Evolutionary conservation across 768 basidiomycete genomes (phyloP).

Genomic region (Glaciozyma martinii): DNA sequence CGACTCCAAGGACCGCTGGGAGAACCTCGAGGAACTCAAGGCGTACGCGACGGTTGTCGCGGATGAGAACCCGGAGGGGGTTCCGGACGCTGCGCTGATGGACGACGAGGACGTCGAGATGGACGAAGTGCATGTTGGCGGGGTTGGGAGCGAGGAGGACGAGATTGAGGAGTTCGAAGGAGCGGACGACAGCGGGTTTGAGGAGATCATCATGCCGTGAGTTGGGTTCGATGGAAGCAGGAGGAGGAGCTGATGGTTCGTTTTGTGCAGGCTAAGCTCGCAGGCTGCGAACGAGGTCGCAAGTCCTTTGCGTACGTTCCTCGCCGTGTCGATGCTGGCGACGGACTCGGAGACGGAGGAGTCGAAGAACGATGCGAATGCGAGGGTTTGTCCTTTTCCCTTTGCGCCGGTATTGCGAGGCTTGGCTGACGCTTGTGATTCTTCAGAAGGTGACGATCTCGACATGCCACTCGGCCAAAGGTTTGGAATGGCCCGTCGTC

Average conservation of each 20-base stretch:
- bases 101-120: constrained; percentile 3
- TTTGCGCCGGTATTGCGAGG: background rate
- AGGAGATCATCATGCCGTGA: background rate
- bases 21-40: constrained; percentile 73
- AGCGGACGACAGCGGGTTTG: background rate
- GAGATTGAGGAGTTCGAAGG: background rate
- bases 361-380: constrained; percentile 30
- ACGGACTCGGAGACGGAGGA: constrained; percentile 61
- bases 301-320: constrained; percentile 59
- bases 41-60: constrained; percentile 37
- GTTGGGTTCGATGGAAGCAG: background rate
- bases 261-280: background rate
- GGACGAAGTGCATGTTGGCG: background rate
- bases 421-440: background rate
- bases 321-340: constrained; percentile 72
- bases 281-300: background rate
- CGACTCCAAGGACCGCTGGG: constrained; percentile 71
- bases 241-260: background rate
- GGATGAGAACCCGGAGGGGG: constrained; percentile 11
- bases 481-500: constrained; percentile 85
- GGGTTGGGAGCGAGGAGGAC: no score
- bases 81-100: background rate
- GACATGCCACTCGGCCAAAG: constrained; percentile 84
- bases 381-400: constrained; percentile 2
- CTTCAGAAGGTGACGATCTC: constrained; percentile 70